Conservation (phyloP, 2,329 filamentous ascomycete species). For the Fusarium siculi region DNA sequence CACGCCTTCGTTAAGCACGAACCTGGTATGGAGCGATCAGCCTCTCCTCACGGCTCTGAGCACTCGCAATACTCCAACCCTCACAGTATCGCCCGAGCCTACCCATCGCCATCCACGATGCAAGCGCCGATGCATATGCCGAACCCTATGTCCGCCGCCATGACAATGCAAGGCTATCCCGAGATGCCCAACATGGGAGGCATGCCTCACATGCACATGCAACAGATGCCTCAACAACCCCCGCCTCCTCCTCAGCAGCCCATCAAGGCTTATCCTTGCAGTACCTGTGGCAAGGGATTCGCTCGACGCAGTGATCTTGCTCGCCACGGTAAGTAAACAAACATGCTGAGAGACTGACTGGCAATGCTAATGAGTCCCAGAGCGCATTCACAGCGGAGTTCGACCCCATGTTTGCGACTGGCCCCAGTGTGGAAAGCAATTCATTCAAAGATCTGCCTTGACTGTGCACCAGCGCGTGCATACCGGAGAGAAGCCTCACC, state of each 20-base stretch:
- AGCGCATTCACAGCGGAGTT: conserved; percentile 93
- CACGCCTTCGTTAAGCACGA: conserved; percentile 51
- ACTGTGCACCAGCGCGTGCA: conserved; percentile 96
- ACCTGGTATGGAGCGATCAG: conserved; percentile 62
- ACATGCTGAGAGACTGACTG: not conserved
- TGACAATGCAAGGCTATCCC: conserved; percentile 57
- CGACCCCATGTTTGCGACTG: conserved; percentile 93
- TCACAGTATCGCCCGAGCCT: conserved; percentile 60
- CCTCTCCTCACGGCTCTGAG: conserved; percentile 69
- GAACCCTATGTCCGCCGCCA: conserved; percentile 53
- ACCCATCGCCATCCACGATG: conserved; percentile 65
- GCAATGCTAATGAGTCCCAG: conserved; percentile 62
- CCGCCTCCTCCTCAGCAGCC: conserved; percentile 51
- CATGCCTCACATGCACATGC: conserved; percentile 53
- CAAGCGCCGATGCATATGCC: conserved; percentile 60
- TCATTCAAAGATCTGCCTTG: conserved; percentile 94
- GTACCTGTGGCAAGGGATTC: conserved; percentile 90
- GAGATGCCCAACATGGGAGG: conserved; percentile 55
- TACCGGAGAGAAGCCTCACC: conserved; percentile 97
- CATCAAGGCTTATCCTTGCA: conserved; percentile 84
- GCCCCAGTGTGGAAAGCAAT: conserved; percentile 90
- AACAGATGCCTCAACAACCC: conserved; percentile 50
- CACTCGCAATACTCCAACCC: conserved; percentile 66
- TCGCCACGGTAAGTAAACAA: conserved; percentile 78
- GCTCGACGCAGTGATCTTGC: conserved; percentile 93